Evolutionary conservation across 345 rosid genomes (phyloP).

Genomic region (Euphorbia lathyris): DNA sequence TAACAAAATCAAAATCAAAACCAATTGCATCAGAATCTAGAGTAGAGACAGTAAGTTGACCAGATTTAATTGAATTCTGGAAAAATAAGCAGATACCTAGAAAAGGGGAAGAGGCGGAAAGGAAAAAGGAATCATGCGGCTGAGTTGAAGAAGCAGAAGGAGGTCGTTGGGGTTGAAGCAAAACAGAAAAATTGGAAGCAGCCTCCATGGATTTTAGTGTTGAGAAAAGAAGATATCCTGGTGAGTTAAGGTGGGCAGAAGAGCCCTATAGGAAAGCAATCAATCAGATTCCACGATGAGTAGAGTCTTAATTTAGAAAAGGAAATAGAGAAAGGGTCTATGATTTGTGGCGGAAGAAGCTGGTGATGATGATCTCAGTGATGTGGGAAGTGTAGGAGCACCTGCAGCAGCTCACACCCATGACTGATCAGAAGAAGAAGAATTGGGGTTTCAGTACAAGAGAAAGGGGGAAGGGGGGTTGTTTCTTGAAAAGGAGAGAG

Average conservation of each 20-base stretch:
- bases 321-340: background rate
- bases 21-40: background rate
- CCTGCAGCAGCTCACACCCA: slow-evolving; percentile 57
- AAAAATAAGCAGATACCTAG: slow-evolving; percentile 32
- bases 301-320: too few relatives aligned
- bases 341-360: slow-evolving; percentile 72
- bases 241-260: slow-evolving; percentile 24
- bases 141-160: slow-evolving; percentile 35
- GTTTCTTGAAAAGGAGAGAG: too few relatives aligned
- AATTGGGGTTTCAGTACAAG: background rate
- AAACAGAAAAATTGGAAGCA: slow-evolving; percentile 33
- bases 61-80: background rate
- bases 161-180: slow-evolving; percentile 43
- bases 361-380: slow-evolving; percentile 73
- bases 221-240: background rate
- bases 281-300: slow-evolving; percentile 9
- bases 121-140: slow-evolving; percentile 41
- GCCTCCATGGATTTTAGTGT: slow-evolving; percentile 39
- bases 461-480: too few relatives aligned
- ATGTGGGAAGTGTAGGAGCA: slow-evolving; percentile 70
- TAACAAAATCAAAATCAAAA: background rate
- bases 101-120: slow-evolving; percentile 44
- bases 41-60: background rate
- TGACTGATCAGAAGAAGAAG: slow-evolving; percentile 40
- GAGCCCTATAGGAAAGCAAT: slow-evolving; percentile 19